These are phyloP conservation scores for Flaveria ramosissima DNA, from an alignment of 129 eudicot genomes.

Conservation along the genomic window DNA sequence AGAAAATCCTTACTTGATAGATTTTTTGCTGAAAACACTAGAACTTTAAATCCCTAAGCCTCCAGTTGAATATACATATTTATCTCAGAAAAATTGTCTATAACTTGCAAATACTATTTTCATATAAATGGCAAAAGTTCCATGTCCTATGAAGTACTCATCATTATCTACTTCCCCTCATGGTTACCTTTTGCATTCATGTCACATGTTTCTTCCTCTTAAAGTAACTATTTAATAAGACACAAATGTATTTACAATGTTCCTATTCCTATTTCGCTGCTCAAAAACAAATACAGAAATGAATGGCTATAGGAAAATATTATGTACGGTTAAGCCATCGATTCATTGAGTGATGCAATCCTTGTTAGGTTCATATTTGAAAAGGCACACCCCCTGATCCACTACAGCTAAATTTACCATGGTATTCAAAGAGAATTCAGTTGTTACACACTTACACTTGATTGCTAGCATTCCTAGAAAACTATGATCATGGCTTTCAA, in stretches of 20 bases:
- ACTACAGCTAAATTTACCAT: background rate
- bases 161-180: background rate
- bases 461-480: constrained; percentile 13
- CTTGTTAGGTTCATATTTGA: background rate
- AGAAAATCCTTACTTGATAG: background rate
- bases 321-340: background rate
- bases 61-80: background rate
- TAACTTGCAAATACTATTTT: background rate
- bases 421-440: constrained; percentile 8
- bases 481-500: background rate
- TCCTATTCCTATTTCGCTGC: background rate
- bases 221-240: background rate
- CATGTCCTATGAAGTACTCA: constrained; percentile 5
- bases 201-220: background rate
- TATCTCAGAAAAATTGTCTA: background rate
- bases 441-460: background rate
- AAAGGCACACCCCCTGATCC: constrained; percentile 2
- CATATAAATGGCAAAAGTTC: background rate
- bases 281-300: background rate
- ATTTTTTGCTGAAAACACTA: background rate
- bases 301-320: background rate
- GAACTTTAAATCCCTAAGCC: background rate
- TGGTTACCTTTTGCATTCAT: background rate
- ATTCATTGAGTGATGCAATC: background rate
- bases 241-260: background rate